Evolutionary conservation across 2,329 filamentous ascomycete genomes (phyloP).

Genomic region (Ilyonectria destructans): DNA sequence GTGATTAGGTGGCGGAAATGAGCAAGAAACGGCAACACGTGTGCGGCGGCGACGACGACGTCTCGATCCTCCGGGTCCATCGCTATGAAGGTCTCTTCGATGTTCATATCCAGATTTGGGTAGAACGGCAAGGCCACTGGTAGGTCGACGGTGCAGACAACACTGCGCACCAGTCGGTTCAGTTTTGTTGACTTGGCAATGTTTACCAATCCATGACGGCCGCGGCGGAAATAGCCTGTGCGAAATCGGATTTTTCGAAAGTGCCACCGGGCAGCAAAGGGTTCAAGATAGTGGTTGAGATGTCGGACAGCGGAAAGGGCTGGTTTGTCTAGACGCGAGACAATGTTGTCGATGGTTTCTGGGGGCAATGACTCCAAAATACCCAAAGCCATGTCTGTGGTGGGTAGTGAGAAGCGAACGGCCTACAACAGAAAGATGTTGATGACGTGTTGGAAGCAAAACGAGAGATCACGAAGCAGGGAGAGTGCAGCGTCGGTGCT

Average conservation of each 20-base stretch:
- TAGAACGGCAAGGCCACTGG: not conserved
- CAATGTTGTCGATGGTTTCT: not conserved
- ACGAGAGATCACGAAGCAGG: not conserved
- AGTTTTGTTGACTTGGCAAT: not conserved
- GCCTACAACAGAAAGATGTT: too few relatives aligned
- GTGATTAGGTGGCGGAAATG: not conserved
- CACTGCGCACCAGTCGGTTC: not conserved
- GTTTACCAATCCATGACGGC: not conserved
- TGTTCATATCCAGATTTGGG: not conserved
- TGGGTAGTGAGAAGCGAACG: too few relatives aligned
- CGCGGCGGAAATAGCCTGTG: not conserved
- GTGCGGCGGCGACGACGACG: not conserved
- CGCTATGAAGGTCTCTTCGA: not conserved
- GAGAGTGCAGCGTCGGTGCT: not conserved
- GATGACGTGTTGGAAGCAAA: not conserved
- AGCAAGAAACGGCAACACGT: not conserved
- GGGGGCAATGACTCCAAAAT: not conserved
- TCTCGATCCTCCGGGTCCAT: not conserved
- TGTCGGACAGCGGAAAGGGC: not conserved
- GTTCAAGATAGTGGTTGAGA: not conserved
- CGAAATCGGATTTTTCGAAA: not conserved
- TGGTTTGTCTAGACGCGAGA: not conserved
- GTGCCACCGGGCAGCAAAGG: not conserved
- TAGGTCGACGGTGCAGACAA: not conserved
- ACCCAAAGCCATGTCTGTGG: not conserved